Base-by-base conservation (phyloP, 768 basidiomycete genomes). In the Lepiota brunneoincarnata region DNA sequence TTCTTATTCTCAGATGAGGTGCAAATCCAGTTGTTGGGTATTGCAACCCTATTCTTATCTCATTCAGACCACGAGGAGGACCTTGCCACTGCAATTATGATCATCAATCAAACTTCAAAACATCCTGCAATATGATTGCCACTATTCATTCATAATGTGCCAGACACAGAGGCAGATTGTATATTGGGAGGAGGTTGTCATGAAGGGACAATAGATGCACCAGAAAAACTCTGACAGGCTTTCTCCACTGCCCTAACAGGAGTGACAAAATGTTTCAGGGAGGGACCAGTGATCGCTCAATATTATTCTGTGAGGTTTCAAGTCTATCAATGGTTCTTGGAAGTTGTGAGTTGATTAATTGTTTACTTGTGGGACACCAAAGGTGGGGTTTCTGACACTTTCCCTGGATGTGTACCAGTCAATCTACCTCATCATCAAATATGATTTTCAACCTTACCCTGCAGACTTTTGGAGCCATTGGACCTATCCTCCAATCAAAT, bases 101-200 rank as follows among this genome's bases (percentile, higher is more conserved):
- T 49, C 23, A 20, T 49, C 20, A 18, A 12, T 23, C 47, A 49
- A 38, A 49, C 35, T 20, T 36, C 47, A 20, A 11, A 21, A 17
- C 36, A 49, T 48, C 47, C 47, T 14, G 47, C 47, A 11, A 49
- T 49, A 12, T 18, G 36, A 21, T n/a, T 18, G 11, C 47, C 47
- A 23, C 17, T n/a, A 17, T 38, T 14, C 21, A 11, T 12, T 21
- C 47, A 37, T n/a, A 28, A 7, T 31, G 31, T 3, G 4, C 20
- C 14, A 14, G 14, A 4, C 15, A 21, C 14, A 23, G 42, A 44
- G 15, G 20, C 14, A 14, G 23, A 44, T 15, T 21, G 15, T 12
- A 9, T 44, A 15, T 44, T 24, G 20, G 24, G 15, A 12, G 26
- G 7, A 7, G n/a, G n/a, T n/a, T 9, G 11, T 10, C 6, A 31